A percentile compares a stretch with the other conserved stretches of the same genome.
Conservation (phyloP, 768 basidiomycete species). For the Suillus occidentalis region DNA sequence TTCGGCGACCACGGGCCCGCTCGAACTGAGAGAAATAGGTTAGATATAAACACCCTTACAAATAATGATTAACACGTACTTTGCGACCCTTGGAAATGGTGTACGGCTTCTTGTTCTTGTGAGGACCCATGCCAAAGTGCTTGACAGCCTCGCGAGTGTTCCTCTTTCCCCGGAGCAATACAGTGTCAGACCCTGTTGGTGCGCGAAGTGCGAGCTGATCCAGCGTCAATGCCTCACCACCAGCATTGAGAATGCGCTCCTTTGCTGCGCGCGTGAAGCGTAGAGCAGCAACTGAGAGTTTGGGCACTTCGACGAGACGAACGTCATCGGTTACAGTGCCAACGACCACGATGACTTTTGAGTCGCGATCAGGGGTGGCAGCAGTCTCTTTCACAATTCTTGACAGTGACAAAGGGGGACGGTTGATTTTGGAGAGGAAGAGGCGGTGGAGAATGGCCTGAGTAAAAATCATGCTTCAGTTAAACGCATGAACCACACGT, state of each 20-base stretch:
- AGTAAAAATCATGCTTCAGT: conserved; percentile 22
- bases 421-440: conserved; percentile 97
- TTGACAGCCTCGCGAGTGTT: conserved; percentile 93
- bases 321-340: conserved; percentile 95
- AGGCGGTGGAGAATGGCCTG: conserved; percentile 94
- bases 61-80: conserved; percentile 37
- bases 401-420: conserved; percentile 93
- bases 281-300: conserved; percentile 90
- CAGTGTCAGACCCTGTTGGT: conserved; percentile 93
- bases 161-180: conserved; percentile 90
- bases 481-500: conserved; percentile 7
- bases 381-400: conserved; percentile 83
- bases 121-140: conserved; percentile 98
- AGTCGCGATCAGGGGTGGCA: conserved; percentile 59
- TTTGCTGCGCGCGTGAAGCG: conserved; percentile 91
- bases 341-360: conserved; percentile 87
- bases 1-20: conserved; percentile 97
- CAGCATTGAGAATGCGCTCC: conserved; percentile 93
- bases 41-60: background rate
- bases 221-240: conserved; percentile 92
- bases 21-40: conserved; percentile 66
- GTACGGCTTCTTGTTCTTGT: conserved; percentile 99
- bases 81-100: conserved; percentile 96
- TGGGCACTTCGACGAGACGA: conserved; percentile 82
- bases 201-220: conserved; percentile 95